Evolutionary conservation across 306 rosid species (phyloP).

Genomic region (Geum urbanum): DNA sequence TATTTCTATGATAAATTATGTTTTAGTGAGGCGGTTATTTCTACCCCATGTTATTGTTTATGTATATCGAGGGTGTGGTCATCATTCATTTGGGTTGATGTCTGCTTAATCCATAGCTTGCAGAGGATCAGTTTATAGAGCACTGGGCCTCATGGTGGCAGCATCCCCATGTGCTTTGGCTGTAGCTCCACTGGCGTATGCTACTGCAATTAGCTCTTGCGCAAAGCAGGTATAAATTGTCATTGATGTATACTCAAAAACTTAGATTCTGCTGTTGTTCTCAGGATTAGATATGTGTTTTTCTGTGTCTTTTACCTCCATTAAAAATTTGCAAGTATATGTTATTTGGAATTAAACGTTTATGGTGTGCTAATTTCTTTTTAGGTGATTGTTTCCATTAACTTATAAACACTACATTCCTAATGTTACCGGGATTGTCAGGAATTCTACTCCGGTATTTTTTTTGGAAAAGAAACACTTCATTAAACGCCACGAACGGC

Average conservation of each 20-base stretch:
- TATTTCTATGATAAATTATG: background rate
- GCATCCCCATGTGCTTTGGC: constrained; percentile 99
- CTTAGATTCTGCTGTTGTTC: background rate
- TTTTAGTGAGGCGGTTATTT: background rate
- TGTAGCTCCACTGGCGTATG: constrained; percentile 94
- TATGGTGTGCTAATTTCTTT: background rate
- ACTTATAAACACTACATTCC: background rate
- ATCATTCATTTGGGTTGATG: constrained; percentile 34
- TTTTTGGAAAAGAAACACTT: too few relatives aligned
- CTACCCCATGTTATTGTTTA: background rate
- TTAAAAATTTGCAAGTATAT: background rate
- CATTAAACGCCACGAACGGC: too few relatives aligned
- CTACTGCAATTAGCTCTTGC: constrained; percentile 92
- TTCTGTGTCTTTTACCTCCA: background rate
- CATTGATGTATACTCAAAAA: background rate
- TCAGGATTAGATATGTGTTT: background rate
- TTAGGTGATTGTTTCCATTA: background rate
- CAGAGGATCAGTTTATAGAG: constrained; percentile 96
- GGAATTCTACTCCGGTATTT: too few relatives aligned
- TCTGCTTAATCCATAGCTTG: constrained; percentile 54
- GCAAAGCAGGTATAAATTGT: constrained; percentile 68
- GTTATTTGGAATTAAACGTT: background rate
- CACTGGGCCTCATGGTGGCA: constrained; percentile 96
- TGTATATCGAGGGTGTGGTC: background rate
- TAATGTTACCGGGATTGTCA: background rate